Evolutionary conservation across 2,329 filamentous ascomycete genomes (phyloP).

Genomic region (Calonectria henricotiae): DNA sequence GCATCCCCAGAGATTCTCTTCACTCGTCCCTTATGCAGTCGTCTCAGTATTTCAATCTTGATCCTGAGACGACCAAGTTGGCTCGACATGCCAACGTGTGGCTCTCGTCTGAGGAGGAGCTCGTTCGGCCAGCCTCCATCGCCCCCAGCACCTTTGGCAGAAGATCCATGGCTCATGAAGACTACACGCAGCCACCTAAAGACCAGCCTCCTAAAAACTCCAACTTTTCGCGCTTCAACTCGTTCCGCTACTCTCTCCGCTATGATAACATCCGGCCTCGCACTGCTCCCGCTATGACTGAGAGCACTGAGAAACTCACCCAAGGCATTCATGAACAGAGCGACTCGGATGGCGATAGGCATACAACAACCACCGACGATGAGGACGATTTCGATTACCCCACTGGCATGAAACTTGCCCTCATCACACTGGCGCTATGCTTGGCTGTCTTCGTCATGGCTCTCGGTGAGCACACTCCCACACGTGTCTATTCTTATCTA

Average conservation of each 20-base stretch:
- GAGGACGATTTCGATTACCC: slow-evolving; percentile 45
- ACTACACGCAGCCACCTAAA: slow-evolving; percentile 36
- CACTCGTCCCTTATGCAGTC: slow-evolving; percentile 48
- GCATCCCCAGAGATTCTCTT: slow-evolving; percentile 49
- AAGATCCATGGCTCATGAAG: slow-evolving; percentile 43
- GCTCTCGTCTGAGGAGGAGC: slow-evolving; percentile 48
- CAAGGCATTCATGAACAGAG: slow-evolving; percentile 16
- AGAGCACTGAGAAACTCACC: slow-evolving; percentile 54
- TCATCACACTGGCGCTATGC: slow-evolving; percentile 60
- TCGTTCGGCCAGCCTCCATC: slow-evolving; percentile 47
- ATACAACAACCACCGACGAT: slow-evolving; percentile 2
- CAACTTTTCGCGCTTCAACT: slow-evolving; percentile 45
- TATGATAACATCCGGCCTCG: slow-evolving; percentile 46
- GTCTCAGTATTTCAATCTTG: slow-evolving; percentile 50
- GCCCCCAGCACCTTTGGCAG: slow-evolving; percentile 48
- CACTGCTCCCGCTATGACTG: slow-evolving; percentile 40
- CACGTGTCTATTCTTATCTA: neutral
- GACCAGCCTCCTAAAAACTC: slow-evolving; percentile 1
- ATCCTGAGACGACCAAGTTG: slow-evolving; percentile 46
- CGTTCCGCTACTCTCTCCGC: slow-evolving; percentile 46
- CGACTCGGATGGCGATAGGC: slow-evolving; percentile 21
- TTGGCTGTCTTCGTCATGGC: slow-evolving; percentile 62
- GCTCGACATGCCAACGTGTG: slow-evolving; percentile 48
- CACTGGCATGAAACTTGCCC: slow-evolving; percentile 49
- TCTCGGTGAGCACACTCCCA: slow-evolving; percentile 51